Conservation (phyloP, 2,329 filamentous ascomycete species). For the Clonostachys chloroleuca region DNA sequence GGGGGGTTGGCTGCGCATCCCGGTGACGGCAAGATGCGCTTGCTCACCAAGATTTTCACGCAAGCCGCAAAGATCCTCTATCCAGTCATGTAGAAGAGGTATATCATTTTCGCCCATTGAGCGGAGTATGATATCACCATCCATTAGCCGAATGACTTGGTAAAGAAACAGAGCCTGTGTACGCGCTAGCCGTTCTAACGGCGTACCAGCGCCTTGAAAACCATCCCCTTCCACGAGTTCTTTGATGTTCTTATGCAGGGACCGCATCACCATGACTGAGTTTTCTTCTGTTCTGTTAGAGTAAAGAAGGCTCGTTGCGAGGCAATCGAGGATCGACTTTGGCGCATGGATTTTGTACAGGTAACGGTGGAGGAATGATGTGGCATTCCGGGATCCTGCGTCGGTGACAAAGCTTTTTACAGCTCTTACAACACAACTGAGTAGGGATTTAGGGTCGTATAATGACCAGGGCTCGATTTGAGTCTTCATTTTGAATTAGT, state of each 20-base stretch:
- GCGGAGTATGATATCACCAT: slow-evolving; percentile 36
- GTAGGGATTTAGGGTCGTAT: slow-evolving; percentile 16
- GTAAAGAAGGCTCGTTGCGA: slow-evolving; percentile 19
- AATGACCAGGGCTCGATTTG: slow-evolving; percentile 16
- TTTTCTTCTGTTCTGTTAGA: slow-evolving; percentile 16
- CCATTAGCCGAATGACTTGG: slow-evolving; percentile 43
- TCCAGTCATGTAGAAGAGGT: slow-evolving; percentile 14
- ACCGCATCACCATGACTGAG: slow-evolving; percentile 16
- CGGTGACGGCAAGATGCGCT: background rate
- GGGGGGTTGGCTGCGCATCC: background rate
- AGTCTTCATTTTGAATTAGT: slow-evolving; percentile 1
- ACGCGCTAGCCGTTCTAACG: slow-evolving; percentile 27
- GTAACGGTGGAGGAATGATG: slow-evolving; percentile 19
- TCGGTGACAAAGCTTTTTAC: slow-evolving; percentile 16
- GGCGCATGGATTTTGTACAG: slow-evolving; percentile 18
- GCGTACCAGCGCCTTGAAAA: slow-evolving; percentile 3
- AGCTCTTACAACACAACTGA: slow-evolving; percentile 14
- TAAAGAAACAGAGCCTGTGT: slow-evolving; percentile 45
- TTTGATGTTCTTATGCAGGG: slow-evolving; percentile 8
- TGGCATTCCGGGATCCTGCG: slow-evolving; percentile 15
- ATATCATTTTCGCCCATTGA: slow-evolving; percentile 20
- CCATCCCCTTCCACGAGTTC: background rate
- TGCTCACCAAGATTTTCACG: background rate
- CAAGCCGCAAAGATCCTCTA: slow-evolving; percentile 10
- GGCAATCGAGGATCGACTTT: slow-evolving; percentile 20